phyloP scores from a whole-genome alignment of 1,139 yeast genomes.

The Diutina sp. region DNA sequence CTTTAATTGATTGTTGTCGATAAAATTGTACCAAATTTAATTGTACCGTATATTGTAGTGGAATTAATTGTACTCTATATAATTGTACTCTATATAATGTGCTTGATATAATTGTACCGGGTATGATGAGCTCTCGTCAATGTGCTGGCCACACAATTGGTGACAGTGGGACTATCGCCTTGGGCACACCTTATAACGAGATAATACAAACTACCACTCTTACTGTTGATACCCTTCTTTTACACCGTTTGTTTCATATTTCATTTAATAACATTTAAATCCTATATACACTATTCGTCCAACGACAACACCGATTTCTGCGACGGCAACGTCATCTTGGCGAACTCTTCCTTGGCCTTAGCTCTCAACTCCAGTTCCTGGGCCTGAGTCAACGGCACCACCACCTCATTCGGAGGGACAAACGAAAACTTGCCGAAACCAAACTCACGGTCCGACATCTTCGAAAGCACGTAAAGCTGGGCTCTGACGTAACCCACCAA shows the following conservation, averaged over 20 bases:
- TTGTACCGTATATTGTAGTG: too few relatives aligned
- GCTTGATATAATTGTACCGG: too few relatives aligned
- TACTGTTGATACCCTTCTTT: neutral
- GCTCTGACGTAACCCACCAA: constrained; percentile 79
- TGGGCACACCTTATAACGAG: too few relatives aligned
- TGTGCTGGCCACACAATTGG: too few relatives aligned
- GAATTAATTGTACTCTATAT: too few relatives aligned
- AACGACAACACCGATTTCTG: constrained; percentile 49
- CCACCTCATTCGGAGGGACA: constrained; percentile 74
- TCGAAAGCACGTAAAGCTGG: constrained; percentile 75
- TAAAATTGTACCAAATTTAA: too few relatives aligned
- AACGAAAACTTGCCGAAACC: constrained; percentile 82
- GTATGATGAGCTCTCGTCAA: too few relatives aligned
- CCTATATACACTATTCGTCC: constrained; percentile 26
- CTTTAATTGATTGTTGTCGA: too few relatives aligned
- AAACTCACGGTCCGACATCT: constrained; percentile 82
- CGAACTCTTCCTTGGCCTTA: constrained; percentile 30
- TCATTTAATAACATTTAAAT: neutral
- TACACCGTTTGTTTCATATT: neutral
- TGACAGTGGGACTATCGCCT: too few relatives aligned
- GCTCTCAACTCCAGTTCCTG: constrained; percentile 35
- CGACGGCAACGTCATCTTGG: constrained; percentile 42
- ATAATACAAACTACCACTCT: too few relatives aligned
- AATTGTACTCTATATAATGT: too few relatives aligned
- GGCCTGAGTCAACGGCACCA: constrained; percentile 52